Base-by-base conservation (phyloP, 106 monocot species). In the Triglochin maritima region DNA sequence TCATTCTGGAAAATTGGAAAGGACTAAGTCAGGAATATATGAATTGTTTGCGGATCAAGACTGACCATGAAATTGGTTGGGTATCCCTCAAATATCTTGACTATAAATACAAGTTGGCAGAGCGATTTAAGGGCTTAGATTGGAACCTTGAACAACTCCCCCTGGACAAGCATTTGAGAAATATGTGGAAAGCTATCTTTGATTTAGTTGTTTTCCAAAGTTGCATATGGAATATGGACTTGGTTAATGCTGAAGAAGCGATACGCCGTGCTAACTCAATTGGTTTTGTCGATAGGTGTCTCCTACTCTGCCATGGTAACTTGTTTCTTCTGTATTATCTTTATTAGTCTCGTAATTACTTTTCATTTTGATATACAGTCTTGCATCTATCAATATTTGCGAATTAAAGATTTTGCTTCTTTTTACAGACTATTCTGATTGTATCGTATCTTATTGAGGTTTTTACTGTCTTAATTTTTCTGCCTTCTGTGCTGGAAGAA, bases 281-380 rank as follows among this genome's bases (percentile, higher is more conserved):
- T 16, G 76, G 41, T 13, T 12, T 63, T 68, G 15, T 66, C 2
- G 92, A 98, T 17, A 81, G 84, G 46, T 98, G 98, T 76, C 70
- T 92, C 66, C 78, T 98, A 75, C 86, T 98, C 48, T 82, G 76
- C 62, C 84, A 92, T 69, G 98, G 98, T 98, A 79, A 74, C 3
- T 11, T 29, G 4, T 15, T 49, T 48, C 11, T 52, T 52, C 11
- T 52, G 11, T 6, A 4, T 6, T 3, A 10, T 64, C 13, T 14
- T 49, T 8, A 64, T 47, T 15, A 6, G 10, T 45, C 14, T 48
- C 4, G 13, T n/a, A 44, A 14, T 64, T 47, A 11, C 45, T 8
- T 43, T 61, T 61, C 16, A 57, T 57, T 17, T 57, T 5, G 9
- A 57, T 15, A 15, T 57, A 12, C 13, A 57, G 57, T 17, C 29